These are phyloP conservation scores for Thelonectria rubi DNA, from an alignment of 2,329 filamentous ascomycete species.

Conservation along the genomic window DNA sequence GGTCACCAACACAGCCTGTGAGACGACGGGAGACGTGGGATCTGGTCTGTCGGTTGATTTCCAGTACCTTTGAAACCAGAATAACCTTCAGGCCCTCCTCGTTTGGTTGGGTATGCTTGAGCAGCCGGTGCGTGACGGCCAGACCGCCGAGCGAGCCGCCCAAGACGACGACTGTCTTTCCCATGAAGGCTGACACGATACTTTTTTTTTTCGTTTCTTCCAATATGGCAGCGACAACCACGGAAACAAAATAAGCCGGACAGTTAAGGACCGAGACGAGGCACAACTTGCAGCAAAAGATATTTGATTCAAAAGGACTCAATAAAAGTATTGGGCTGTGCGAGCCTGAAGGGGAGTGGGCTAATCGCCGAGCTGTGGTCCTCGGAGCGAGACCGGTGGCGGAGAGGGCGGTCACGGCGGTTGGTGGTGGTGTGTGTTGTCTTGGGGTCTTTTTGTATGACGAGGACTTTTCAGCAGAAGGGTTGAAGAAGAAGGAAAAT, in stretches of 20 bases:
- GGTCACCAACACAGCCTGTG: background rate
- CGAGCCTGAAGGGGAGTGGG: slow-evolving; percentile 10
- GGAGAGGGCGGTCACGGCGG: slow-evolving; percentile 14
- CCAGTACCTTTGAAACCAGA: slow-evolving; percentile 62
- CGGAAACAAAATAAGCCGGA: background rate
- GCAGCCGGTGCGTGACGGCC: slow-evolving; percentile 61
- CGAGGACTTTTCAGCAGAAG: slow-evolving; percentile 6
- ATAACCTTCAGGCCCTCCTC: slow-evolving; percentile 61
- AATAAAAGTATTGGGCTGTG: slow-evolving; percentile 13
- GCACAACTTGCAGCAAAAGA: background rate
- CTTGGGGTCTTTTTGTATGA: slow-evolving; percentile 17
- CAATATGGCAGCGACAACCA: background rate
- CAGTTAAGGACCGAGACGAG: background rate
- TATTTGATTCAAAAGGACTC: background rate
- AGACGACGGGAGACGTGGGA: background rate
- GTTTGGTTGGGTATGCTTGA: slow-evolving; percentile 59
- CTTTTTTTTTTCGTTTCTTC: background rate
- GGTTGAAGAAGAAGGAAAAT: background rate
- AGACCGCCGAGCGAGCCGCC: slow-evolving; percentile 64
- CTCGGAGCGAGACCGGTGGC: slow-evolving; percentile 24
- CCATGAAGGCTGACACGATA: slow-evolving; percentile 47
- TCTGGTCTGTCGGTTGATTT: background rate
- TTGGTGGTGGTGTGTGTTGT: slow-evolving; percentile 7
- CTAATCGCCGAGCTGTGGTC: slow-evolving; percentile 14
- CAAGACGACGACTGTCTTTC: slow-evolving; percentile 62